A percentile compares a stretch with the other conserved stretches of the same genome.
Conservation (phyloP, 2,329 filamentous ascomycete species). For the Botrytis medusae region DNA sequence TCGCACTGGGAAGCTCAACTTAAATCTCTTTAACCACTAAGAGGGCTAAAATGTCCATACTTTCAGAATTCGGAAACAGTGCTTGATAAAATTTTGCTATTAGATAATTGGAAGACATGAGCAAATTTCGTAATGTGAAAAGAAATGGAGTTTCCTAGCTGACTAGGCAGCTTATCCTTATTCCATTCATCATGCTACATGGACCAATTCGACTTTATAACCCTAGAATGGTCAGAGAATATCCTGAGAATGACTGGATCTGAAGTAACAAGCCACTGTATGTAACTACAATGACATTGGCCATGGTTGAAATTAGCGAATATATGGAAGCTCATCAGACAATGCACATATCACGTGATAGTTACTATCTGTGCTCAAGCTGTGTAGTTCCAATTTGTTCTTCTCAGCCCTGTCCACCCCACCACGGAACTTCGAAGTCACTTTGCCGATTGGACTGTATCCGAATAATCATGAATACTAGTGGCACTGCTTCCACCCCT, state of each 20-base stretch:
- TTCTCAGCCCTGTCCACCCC: conserved; percentile 1
- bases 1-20: background rate
- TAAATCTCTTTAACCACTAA: background rate
- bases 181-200: too few relatives aligned
- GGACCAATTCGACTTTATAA: too few relatives aligned
- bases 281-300: background rate
- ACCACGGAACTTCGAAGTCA: background rate
- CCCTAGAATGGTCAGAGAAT: background rate
- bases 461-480: background rate
- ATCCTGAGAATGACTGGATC: background rate
- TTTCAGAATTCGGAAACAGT: background rate
- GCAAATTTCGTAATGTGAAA: background rate
- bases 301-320: background rate
- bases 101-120: background rate
- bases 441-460: background rate
- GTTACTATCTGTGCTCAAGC: background rate
- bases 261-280: background rate
- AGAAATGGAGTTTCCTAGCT: background rate
- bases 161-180: background rate
- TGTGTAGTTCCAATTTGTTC: background rate
- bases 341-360: background rate
- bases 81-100: background rate
- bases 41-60: background rate
- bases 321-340: background rate
- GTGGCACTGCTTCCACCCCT: background rate